phyloP scores from a whole-genome alignment of 139 green algal genomes.

The Limnomonas spitsbergensis region DNA sequence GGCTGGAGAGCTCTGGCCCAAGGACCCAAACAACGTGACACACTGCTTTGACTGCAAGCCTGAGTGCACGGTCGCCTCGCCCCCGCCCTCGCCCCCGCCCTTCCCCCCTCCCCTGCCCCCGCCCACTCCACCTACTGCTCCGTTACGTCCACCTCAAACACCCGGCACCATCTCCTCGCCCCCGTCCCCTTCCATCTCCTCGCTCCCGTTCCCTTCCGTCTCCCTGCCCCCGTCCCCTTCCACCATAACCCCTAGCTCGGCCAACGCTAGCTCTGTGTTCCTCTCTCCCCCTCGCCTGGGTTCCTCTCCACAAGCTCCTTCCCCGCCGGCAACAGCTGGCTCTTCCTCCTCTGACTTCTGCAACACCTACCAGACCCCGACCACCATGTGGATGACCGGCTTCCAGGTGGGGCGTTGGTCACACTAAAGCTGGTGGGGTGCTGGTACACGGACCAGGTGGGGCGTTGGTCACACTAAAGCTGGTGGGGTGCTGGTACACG shows the following conservation, averaged over 20 bases:
- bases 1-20: slow-evolving; percentile 19
- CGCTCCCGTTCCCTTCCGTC: not conserved
- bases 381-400: slow-evolving; percentile 41
- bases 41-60: slow-evolving; percentile 33
- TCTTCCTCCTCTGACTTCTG: slow-evolving; percentile 21
- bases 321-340: not conserved
- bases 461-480: no score
- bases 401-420: no score
- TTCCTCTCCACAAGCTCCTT: not conserved
- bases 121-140: not conserved
- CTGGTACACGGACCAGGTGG: no score
- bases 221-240: no score
- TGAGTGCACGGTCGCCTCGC: not conserved
- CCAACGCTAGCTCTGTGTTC: no score
- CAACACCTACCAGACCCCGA: slow-evolving; percentile 25
- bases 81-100: not conserved
- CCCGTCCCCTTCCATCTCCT: no score
- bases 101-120: not conserved
- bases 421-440: no score
- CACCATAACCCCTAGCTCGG: no score
- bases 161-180: not conserved
- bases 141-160: no score
- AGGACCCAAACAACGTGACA: slow-evolving; percentile 16
- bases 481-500: no score
- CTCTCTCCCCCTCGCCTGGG: not conserved